A percentile compares a stretch with the other conserved stretches of the same genome.
Evolutionary conservation across 768 basidiomycete genomes (phyloP).

Genomic region (Boletus barrowsii): DNA sequence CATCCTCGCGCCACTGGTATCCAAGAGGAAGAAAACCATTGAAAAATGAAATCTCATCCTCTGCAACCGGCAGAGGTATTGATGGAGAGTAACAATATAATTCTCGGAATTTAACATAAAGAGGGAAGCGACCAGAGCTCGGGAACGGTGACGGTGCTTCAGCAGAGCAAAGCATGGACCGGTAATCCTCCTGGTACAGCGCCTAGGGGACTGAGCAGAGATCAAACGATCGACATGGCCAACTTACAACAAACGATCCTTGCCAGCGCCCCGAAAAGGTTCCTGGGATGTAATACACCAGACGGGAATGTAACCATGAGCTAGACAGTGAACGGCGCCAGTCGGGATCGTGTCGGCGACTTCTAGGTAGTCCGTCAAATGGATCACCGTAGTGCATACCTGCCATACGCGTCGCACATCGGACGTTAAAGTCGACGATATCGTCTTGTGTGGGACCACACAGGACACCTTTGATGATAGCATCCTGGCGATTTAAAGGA

Average conservation of each 20-base stretch:
- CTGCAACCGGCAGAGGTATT: slow-evolving; percentile 33
- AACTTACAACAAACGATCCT: slow-evolving; percentile 46
- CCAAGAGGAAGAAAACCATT: slow-evolving; percentile 48
- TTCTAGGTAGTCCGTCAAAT: slow-evolving; percentile 23
- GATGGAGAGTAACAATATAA: slow-evolving; percentile 40
- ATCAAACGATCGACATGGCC: neutral
- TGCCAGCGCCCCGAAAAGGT: slow-evolving; percentile 48
- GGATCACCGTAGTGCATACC: slow-evolving; percentile 16
- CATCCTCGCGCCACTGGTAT: slow-evolving; percentile 33
- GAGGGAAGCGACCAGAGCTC: slow-evolving; percentile 40
- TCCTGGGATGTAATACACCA: slow-evolving; percentile 39
- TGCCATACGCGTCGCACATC: slow-evolving; percentile 42
- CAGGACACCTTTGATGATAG: slow-evolving; percentile 24
- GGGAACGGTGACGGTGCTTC: slow-evolving; percentile 35
- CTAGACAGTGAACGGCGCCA: slow-evolving; percentile 22
- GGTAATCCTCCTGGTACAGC: slow-evolving; percentile 38
- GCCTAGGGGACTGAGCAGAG: slow-evolving; percentile 29
- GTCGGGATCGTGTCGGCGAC: slow-evolving; percentile 32
- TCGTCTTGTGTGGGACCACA: slow-evolving; percentile 48
- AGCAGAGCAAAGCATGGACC: slow-evolving; percentile 33
- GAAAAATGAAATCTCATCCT: slow-evolving; percentile 34
- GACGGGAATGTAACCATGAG: neutral
- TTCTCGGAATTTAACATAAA: slow-evolving; percentile 49
- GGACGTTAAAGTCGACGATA: slow-evolving; percentile 39
- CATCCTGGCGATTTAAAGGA: slow-evolving; percentile 36